phyloP scores from a whole-genome alignment of 805 yeast species.

The Zygosaccharomyces rouxii region DNA sequence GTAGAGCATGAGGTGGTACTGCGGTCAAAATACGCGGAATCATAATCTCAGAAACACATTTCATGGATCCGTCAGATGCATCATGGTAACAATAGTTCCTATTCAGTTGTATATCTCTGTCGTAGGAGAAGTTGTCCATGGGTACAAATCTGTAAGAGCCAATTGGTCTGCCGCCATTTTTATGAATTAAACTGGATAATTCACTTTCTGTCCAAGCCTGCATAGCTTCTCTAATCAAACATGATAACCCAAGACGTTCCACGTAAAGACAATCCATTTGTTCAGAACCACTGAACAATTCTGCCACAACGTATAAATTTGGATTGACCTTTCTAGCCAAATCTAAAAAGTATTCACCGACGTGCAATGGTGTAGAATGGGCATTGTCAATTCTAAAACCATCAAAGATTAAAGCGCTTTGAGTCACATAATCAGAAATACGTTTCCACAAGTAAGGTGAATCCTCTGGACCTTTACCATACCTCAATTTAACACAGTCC shows the following conservation, averaged over 20 bases:
- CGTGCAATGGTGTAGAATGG: constrained; percentile 94
- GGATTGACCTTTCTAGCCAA: constrained; percentile 83
- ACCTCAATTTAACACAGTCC: constrained; percentile 89
- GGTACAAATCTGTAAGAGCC: constrained; percentile 86
- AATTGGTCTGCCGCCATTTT: constrained; percentile 92
- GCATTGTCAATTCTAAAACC: constrained; percentile 94
- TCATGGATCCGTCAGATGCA: constrained; percentile 17
- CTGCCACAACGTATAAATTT: constrained; percentile 88
- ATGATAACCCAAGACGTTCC: constrained; percentile 82
- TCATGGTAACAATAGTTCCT: constrained; percentile 22
- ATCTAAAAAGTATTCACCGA: constrained; percentile 83
- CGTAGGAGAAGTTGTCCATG: constrained; percentile 66
- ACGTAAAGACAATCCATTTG: constrained; percentile 85
- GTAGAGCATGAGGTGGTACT: constrained; percentile 84
- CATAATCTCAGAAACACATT: constrained; percentile 54
- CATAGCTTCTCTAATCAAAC: constrained; percentile 94
- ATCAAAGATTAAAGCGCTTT: constrained; percentile 68
- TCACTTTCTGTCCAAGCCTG: constrained; percentile 90
- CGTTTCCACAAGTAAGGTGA: constrained; percentile 87
- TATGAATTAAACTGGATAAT: constrained; percentile 77
- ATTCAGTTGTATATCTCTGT: constrained; percentile 46
- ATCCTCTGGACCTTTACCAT: constrained; percentile 72
- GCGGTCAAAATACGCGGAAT: constrained; percentile 62
- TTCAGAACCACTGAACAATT: constrained; percentile 88
- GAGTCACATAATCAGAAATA: constrained; percentile 71